Evolutionary conservation across 2,329 filamentous ascomycete genomes (phyloP).

Genomic region (Penicillium sp.): DNA sequence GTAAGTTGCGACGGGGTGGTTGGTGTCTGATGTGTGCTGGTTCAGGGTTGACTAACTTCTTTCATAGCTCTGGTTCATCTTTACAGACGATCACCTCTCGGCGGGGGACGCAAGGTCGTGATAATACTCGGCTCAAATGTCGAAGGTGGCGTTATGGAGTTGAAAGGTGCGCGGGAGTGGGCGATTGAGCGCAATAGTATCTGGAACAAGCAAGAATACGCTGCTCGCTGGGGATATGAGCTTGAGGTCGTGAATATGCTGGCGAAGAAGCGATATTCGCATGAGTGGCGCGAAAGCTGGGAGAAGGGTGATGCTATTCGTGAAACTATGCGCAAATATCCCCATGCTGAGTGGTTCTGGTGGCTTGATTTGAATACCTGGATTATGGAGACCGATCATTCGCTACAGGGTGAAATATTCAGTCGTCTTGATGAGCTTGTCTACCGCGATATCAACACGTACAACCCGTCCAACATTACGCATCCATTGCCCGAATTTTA

Average conservation of each 20-base stretch:
- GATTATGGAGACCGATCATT: constrained; percentile 94
- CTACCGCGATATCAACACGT: constrained; percentile 95
- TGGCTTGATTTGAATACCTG: constrained; percentile 98
- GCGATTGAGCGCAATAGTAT: constrained; percentile 96
- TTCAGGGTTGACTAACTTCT: too few species aligned
- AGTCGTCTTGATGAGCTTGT: constrained; percentile 72
- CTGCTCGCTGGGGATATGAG: constrained; percentile 87
- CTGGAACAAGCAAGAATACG: constrained; percentile 91
- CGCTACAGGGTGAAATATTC: constrained; percentile 89
- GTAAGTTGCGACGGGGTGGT: constrained; percentile 58
- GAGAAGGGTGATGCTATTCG: constrained; percentile 96
- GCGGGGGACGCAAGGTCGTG: constrained; percentile 88
- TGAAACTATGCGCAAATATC: constrained; percentile 88
- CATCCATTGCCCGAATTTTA: constrained; percentile 77
- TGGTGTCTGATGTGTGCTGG: constrained; percentile 1
- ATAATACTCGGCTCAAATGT: constrained; percentile 92
- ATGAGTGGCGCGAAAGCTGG: constrained; percentile 99
- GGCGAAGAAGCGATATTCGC: constrained; percentile 96
- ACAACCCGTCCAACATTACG: constrained; percentile 91
- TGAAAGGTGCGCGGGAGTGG: constrained; percentile 97
- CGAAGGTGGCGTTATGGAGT: constrained; percentile 97
- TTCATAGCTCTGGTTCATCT: constrained; percentile 60
- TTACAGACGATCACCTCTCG: constrained; percentile 75
- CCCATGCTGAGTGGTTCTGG: constrained; percentile 98
- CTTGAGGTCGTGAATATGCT: constrained; percentile 98